Evolutionary conservation across 2,329 filamentous ascomycete species (phyloP), one percentile per base, ranked within the genome.

Genomic region (Trichophyton simii): DNA sequence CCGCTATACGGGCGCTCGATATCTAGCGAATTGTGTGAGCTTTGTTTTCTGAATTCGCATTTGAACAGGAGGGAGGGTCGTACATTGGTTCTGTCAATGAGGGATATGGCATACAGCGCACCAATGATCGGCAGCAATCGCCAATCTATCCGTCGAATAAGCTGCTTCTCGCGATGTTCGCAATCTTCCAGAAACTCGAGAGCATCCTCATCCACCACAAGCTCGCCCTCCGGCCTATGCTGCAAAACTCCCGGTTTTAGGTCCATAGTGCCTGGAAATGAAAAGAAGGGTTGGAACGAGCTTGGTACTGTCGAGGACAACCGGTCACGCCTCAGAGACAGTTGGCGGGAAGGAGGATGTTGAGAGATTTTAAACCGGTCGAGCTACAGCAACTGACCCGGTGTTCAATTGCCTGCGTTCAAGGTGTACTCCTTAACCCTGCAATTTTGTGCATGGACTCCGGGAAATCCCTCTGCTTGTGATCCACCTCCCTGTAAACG

Each of bases 31-130:
- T 9, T 25, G 38, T 60, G 25, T 38, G 34, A 61, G 52, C n/a
- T 18, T 46, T 41, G 20, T 20, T 57, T 13, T 28, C n/a, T 48
- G 15, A 9, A 34, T 38, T 38, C 34, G 52, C 13, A 22, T 18
- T 6, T 42, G 57, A 7, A 46, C 38, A 7, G 11, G 58, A 48
- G 15, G 3, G 20, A 54, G 25, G 11, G 11, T 22, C 63, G 60
- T 63, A 91, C 75, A 72, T 92, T 92, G 2, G 87, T 89, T 41
- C 89, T 79, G 69, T 94, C 89, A 83, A 92, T 88, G 60, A 92
- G 75, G 64, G 82, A 86, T 66, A 89, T 79, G 70, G 87, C 89
- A 73, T 91, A 91, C 75, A 90, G 80, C 65, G 80, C 70, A 18
- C 85, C 85, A 2, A 84, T 80, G 1, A 81, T 84, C 2, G 80